These are phyloP conservation scores for Pigoraptor vietnamica DNA, from an alignment of 78 protist species.

Conservation along the genomic window DNA sequence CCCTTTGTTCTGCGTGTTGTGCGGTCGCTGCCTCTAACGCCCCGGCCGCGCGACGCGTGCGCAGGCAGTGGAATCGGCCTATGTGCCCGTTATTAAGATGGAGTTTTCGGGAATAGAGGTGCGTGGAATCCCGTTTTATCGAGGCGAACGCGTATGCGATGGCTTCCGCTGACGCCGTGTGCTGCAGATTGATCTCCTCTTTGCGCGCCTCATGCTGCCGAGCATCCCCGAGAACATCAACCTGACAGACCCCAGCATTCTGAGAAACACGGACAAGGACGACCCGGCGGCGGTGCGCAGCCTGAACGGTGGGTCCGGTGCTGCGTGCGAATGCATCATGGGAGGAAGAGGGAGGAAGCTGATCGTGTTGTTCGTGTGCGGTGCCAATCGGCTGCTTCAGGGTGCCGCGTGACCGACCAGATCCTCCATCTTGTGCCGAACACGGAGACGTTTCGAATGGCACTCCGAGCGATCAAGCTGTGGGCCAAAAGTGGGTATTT, in stretches of 20 bases:
- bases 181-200: slow-evolving; percentile 84
- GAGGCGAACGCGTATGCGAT: no score
- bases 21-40: no score
- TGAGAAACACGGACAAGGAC: slow-evolving; percentile 62
- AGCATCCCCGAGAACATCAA: slow-evolving; percentile 70
- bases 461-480: slow-evolving; percentile 80
- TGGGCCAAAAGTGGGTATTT: slow-evolving; percentile 88
- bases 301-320: slow-evolving; percentile 61
- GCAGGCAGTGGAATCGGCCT: slow-evolving; percentile 86
- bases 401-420: slow-evolving; percentile 84
- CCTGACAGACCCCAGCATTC: slow-evolving; percentile 36
- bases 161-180: no score
- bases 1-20: no score
- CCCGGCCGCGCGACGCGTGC: no score
- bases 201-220: slow-evolving; percentile 57
- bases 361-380: background rate
- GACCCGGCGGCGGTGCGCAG: slow-evolving; percentile 31
- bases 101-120: slow-evolving; percentile 64
- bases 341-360: no score
- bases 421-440: slow-evolving; percentile 88
- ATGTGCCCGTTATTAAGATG: slow-evolving; percentile 89
- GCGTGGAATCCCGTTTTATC: background rate
- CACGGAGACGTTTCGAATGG: slow-evolving; percentile 62
- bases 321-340: no score
- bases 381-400: slow-evolving; percentile 22